Base-by-base conservation (phyloP, 106 monocot species). In the Cymbidium sinense region DNA sequence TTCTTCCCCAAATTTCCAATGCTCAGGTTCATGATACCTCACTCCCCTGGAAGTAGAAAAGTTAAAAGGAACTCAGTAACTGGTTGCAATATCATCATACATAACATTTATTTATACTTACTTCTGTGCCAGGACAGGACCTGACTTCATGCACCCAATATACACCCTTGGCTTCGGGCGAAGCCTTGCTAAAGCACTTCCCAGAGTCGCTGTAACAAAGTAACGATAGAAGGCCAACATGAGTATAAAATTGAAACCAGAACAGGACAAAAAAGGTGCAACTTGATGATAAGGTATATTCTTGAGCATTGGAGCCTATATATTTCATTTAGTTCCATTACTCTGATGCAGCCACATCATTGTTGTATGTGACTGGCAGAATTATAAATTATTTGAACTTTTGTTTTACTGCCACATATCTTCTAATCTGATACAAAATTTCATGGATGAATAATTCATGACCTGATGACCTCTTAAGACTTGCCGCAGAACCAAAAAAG, bases 121-220 rank as follows among this genome's bases (percentile, higher is more conserved):
- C 98, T 95, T 99, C 76, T 87, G 92, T 50, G 98, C 89, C 6
- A 99, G 80, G 52, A 99, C 98, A 64, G 98, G 98, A 78, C 98
- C 98, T 35, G 98, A 94, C 77, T 99, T 99, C 98, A 99, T 99
- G 80, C 98, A 99, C 70, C 98, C 98, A 70, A 99, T 85, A 77
- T 99, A 99, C 1, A 94, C 84, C 36, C 84, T 88, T 71, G 94
- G 90, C 81, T 92, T 99, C 34, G 92, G 82, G 13, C 88, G 88
- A 52, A 92, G 86, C 77, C 84, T 87, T 35, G 85, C 84, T 75
- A 99, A 86, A 58, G 90, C 89, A 51, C 78, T 81, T 82, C 90
- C 98, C 62, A 99, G 89, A 51, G 92, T 95, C 54, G 86, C 98
- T 99, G 87, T 78, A 84, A 70, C 8, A 67, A 47, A 37, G 36